Percentiles rank a stretch among this genome's conserved stretches.
Conservation (phyloP, 139 green algal genomes). For the Chlorella sp. region DNA sequence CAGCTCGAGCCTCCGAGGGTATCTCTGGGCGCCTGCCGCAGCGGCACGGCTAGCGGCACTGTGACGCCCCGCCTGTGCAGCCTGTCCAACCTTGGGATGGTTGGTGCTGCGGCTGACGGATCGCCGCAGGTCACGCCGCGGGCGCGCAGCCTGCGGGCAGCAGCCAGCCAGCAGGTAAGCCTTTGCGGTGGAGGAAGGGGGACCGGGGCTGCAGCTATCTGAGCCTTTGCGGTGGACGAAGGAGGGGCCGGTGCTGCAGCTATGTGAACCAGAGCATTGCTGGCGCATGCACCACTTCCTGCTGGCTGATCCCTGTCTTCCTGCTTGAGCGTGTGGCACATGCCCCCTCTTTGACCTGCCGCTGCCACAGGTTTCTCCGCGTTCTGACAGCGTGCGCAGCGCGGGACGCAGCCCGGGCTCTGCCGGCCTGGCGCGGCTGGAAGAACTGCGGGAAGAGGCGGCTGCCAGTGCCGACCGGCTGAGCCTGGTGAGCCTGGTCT, state of each 20-base stretch:
- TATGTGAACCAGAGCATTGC: no score
- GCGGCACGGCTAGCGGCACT: background rate
- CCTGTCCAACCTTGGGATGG: background rate
- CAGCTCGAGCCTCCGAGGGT: background rate
- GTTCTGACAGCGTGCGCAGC: background rate
- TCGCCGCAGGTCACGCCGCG: constrained; percentile 6
- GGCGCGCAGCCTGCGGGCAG: background rate
- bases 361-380: background rate
- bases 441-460: constrained; percentile 13
- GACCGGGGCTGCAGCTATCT: no score
- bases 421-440: background rate
- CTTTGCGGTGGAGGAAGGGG: background rate
- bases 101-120: background rate
- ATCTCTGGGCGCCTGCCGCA: background rate
- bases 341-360: background rate
- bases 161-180: background rate
- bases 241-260: no score
- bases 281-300: no score
- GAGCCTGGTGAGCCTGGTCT: background rate
- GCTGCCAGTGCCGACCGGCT: background rate
- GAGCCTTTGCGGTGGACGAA: no score
- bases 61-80: constrained; percentile 10
- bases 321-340: no score
- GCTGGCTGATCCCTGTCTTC: no score
- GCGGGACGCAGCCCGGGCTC: background rate